Percentiles rank a stretch among this genome's conserved stretches.
phyloP scores from a whole-genome alignment of 495 filamentous ascomycete species.

The Penicillium roqueforti region DNA sequence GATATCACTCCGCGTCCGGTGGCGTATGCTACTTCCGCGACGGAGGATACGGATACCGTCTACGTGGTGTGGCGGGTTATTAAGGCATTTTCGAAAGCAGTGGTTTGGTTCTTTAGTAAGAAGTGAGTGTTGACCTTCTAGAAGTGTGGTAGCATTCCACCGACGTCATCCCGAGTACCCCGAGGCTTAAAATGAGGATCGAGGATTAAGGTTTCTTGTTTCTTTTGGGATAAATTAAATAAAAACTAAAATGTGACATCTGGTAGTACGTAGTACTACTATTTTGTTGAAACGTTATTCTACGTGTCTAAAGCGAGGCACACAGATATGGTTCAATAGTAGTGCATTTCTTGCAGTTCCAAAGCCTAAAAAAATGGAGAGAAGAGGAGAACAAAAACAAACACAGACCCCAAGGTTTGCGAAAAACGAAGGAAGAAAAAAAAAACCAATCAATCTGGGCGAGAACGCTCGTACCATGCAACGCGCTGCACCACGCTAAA shows the following conservation, averaged over 20 bases:
- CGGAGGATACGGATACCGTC: constrained; percentile 10
- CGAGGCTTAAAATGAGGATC: not conserved
- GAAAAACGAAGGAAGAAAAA: constrained; percentile 1
- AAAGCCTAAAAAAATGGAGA: not conserved
- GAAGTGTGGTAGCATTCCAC: not conserved
- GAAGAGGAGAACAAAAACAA: not conserved
- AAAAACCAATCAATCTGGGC: constrained; percentile 16
- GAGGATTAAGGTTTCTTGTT: not conserved
- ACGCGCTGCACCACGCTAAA: constrained; percentile 33
- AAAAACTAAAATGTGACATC: too few species aligned
- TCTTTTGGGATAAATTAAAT: not conserved
- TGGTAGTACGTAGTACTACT: too few species aligned
- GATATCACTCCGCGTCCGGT: constrained; percentile 49
- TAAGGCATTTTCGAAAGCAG: constrained; percentile 12
- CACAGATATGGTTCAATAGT: not conserved
- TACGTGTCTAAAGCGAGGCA: not conserved
- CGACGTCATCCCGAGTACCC: constrained; percentile 14
- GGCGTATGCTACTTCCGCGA: constrained; percentile 30
- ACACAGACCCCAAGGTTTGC: not conserved
- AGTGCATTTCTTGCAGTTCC: not conserved
- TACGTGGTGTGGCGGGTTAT: constrained; percentile 20
- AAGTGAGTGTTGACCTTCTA: not conserved
- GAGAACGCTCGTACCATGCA: constrained; percentile 33
- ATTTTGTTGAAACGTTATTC: too few species aligned
- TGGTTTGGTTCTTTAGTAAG: constrained; percentile 3